phyloP scores from a whole-genome alignment of 2,329 filamentous ascomycete genomes.

The Talaromyces sp. region DNA sequence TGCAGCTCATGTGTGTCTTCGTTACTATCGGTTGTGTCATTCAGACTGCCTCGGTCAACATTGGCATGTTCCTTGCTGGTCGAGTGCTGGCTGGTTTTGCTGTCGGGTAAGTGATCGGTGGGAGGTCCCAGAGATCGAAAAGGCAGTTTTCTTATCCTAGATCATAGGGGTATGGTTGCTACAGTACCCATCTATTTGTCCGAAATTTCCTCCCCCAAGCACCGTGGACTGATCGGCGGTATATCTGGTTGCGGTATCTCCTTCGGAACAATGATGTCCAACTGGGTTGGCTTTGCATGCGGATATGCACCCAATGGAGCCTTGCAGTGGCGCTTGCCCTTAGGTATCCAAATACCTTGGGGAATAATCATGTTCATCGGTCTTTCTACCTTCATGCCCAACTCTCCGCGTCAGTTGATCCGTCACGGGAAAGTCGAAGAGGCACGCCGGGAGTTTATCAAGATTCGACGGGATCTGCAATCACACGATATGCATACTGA shows the following conservation, averaged over 20 bases:
- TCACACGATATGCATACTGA: conserved; percentile 44
- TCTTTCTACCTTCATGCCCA: conserved; percentile 50
- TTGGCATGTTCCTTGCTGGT: conserved; percentile 50
- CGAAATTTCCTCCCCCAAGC: conserved; percentile 46
- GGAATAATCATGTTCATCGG: conserved; percentile 51
- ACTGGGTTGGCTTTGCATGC: conserved; percentile 54
- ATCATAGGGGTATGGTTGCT: conserved; percentile 40
- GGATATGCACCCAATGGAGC: conserved; percentile 48
- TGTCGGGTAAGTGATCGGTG: too few relatives aligned
- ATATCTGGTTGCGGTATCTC: conserved; percentile 51
- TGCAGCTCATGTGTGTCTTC: conserved; percentile 49
- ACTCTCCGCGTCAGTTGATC: conserved; percentile 50
- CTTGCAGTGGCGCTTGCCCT: conserved; percentile 50
- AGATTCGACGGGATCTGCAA: conserved; percentile 43
- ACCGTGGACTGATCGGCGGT: conserved; percentile 50
- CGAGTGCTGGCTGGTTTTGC: conserved; percentile 44
- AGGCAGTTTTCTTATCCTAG: too few relatives aligned
- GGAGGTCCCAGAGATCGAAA: too few relatives aligned
- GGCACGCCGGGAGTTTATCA: conserved; percentile 44
- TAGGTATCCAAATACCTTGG: conserved; percentile 52
- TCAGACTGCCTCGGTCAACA: conserved; percentile 51
- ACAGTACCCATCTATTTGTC: conserved; percentile 52
- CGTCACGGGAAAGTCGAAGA: conserved; percentile 44
- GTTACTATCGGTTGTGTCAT: conserved; percentile 51
- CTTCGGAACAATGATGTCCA: conserved; percentile 52